phyloP scores from a whole-genome alignment of 768 basidiomycete species.

The Ramaria sp. region DNA sequence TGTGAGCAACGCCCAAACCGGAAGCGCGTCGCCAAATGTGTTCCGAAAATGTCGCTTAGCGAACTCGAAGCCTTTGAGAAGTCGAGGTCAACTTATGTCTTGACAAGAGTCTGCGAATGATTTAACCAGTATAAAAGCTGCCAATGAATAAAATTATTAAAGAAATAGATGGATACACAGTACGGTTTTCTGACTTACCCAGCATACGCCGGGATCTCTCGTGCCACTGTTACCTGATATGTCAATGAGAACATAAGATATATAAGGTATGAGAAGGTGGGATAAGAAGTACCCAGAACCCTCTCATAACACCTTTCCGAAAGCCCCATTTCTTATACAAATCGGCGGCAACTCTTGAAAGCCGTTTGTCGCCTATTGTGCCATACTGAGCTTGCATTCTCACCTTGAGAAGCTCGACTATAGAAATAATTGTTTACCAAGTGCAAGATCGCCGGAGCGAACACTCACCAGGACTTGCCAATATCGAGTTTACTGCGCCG shows the following conservation, averaged over 20 bases:
- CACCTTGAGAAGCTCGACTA: constrained; percentile 98
- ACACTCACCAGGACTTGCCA: constrained; percentile 75
- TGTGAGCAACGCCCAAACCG: constrained; percentile 76
- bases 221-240: constrained; percentile 68
- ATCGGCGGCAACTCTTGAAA: constrained; percentile 60
- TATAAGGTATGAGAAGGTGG: background rate
- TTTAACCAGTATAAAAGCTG: constrained; percentile 59
- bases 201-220: constrained; percentile 96
- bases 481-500: constrained; percentile 78
- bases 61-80: constrained; percentile 73
- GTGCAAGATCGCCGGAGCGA: background rate
- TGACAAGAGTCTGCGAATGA: constrained; percentile 2
- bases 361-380: constrained; percentile 59
- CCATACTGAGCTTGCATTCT: constrained; percentile 97
- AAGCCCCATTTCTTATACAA: constrained; percentile 89
- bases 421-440: background rate
- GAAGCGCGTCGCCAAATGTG: constrained; percentile 53
- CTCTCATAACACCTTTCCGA: constrained; percentile 83
- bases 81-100: background rate
- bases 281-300: constrained; percentile 69
- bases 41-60: constrained; percentile 67
- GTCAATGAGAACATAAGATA: background rate
- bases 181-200: constrained; percentile 38
- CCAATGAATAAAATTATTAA: background rate
- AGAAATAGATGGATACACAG: background rate